Evolutionary conservation across 768 basidiomycete genomes (phyloP).

Genomic region (Amanita brunnescens): DNA sequence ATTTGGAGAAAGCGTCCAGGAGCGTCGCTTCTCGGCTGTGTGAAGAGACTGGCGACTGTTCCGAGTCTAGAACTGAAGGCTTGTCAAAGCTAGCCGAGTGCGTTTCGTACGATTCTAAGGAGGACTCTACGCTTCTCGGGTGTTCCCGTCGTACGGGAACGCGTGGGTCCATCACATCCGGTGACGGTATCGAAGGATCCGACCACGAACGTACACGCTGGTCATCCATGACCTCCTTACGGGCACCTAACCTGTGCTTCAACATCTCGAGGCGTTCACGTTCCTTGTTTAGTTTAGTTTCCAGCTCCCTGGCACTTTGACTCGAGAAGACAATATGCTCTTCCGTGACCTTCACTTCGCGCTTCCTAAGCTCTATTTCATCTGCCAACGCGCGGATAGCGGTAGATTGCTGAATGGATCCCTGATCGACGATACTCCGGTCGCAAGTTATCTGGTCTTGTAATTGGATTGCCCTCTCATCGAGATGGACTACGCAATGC

Average conservation of each 20-base stretch:
- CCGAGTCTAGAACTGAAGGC: background rate
- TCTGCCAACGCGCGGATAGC: conserved; percentile 45
- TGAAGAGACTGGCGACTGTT: background rate
- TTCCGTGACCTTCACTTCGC: conserved; percentile 58
- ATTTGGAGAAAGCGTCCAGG: background rate
- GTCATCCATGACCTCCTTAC: background rate
- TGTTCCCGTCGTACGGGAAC: background rate
- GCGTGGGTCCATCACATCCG: background rate
- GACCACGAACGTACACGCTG: background rate
- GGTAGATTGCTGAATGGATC: conserved; percentile 34
- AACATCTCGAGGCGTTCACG: conserved; percentile 50
- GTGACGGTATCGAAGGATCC: background rate
- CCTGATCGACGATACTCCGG: conserved; percentile 39
- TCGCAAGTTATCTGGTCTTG: conserved; percentile 49
- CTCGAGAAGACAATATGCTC: conserved; percentile 56
- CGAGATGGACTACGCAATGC: conserved; percentile 48
- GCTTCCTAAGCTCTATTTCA: conserved; percentile 46
- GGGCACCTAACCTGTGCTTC: conserved; percentile 28
- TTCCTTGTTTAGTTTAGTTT: conserved; percentile 58
- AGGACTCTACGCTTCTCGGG: background rate
- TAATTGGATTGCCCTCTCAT: conserved; percentile 50
- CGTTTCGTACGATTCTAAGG: background rate
- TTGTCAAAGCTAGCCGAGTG: background rate
- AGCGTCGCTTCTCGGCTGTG: background rate
- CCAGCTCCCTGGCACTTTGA: conserved; percentile 62